Evolutionary conservation across 495 filamentous ascomycete species (phyloP), one percentile per base, ranked within the genome.

Genomic region (Neurospora sp.): DNA sequence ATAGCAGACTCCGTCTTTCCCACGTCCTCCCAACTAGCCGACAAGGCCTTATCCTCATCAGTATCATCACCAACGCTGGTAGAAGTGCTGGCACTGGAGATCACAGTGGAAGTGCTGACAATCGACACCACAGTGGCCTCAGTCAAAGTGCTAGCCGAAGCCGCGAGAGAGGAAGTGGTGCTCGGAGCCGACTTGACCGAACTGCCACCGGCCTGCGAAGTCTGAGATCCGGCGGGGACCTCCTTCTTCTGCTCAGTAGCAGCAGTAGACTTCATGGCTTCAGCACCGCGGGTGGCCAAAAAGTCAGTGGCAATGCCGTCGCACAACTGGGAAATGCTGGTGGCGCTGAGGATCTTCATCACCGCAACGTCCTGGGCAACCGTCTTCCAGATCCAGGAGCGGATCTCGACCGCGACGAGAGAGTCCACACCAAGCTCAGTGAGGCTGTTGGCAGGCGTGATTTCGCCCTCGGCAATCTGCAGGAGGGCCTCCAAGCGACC

Each of bases 341-440:
- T 75, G 12, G 80, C 83, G 8, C 82, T 76, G 3, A 89, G 70
- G 41, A 88, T 83, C 79, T 89, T 86, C 69, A 87, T 82, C 5
- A 88, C 86, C 4, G 85, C 83, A 2, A 89, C 72, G 45, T 88
- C 83, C 10, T 78, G 78, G 3, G 79, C 80, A 0, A 86, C 65
- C 27, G 81, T 78, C 76, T 84, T 84, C 68, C 79, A 79, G 39
- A 84, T 79, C 86, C 86, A 88, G 1, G 79, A 74, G 0, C 85
- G 80, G 3, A 85, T 75, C 37, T 85, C 84, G 4, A 87, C 83
- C 1, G 86, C 85, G 1, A 85, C 80, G n/a, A 88, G 79, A 8
- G 83, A 85, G 73, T 88, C 86, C 5, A 86, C 81, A 0, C 85
- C 86, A 9, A 83, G 76, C 45, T 82, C 78, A 0, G 38, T 44